Conservation (phyloP, 192 early-diverging fungal species). For the Bifiguratus adelaidae region DNA sequence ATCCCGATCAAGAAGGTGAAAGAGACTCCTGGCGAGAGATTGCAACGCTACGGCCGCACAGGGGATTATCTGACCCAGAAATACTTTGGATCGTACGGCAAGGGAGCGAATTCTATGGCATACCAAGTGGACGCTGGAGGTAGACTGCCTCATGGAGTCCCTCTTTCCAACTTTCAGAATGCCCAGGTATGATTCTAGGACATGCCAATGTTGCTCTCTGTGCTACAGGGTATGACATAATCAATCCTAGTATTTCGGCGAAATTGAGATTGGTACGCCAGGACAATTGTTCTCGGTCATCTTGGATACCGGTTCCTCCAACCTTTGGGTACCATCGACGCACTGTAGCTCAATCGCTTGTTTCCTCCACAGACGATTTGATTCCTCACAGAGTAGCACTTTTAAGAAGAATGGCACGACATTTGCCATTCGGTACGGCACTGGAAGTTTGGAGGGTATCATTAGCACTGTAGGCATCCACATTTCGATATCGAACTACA, state of each 20-base stretch:
- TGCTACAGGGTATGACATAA: neutral
- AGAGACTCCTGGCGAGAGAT: slow-evolving; percentile 46
- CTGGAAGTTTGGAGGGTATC: slow-evolving; percentile 89
- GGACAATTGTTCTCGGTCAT: slow-evolving; percentile 86
- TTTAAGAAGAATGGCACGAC: slow-evolving; percentile 86
- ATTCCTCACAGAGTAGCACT: slow-evolving; percentile 68
- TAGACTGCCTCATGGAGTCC: slow-evolving; percentile 53
- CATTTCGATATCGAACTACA: neutral
- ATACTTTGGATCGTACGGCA: slow-evolving; percentile 61
- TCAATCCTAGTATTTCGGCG: slow-evolving; percentile 79
- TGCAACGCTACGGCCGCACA: slow-evolving; percentile 51
- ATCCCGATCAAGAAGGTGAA: slow-evolving; percentile 53
- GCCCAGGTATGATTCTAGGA: slow-evolving; percentile 46
- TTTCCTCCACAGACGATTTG: slow-evolving; percentile 84
- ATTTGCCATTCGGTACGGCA: slow-evolving; percentile 92
- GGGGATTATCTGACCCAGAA: slow-evolving; percentile 65
- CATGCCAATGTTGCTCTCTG: neutral
- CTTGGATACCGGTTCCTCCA: slow-evolving; percentile 91
- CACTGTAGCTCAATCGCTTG: slow-evolving; percentile 93
- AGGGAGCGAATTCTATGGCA: neutral
- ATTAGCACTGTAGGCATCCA: slow-evolving; percentile 54
- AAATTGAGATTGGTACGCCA: slow-evolving; percentile 78
- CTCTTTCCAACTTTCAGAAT: slow-evolving; percentile 89
- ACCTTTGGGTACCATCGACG: slow-evolving; percentile 94
- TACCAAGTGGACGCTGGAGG: slow-evolving; percentile 33